phyloP scores from a whole-genome alignment of 768 basidiomycete species.

The Holtermannia corniformis region DNA sequence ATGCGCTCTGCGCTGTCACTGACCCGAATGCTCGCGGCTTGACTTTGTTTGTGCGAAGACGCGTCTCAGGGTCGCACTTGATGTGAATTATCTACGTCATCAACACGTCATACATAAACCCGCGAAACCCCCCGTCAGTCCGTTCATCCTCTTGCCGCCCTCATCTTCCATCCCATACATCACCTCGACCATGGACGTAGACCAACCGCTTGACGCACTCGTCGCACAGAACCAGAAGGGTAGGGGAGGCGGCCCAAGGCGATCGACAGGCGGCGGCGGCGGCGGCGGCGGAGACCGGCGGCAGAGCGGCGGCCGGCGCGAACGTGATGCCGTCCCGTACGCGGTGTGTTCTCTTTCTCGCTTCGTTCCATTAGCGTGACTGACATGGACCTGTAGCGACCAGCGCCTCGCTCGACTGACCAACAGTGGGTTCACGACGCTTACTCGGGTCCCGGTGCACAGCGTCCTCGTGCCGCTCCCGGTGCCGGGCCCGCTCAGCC shows the following conservation, averaged over 20 bases:
- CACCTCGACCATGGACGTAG: constrained; percentile 33
- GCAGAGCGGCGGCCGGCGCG: background rate
- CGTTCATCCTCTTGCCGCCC: too few relatives aligned
- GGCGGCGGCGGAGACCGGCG: background rate
- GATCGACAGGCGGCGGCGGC: background rate
- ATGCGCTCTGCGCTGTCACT: too few relatives aligned
- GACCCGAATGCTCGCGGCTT: too few relatives aligned
- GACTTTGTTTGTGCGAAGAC: too few relatives aligned
- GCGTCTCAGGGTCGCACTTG: too few relatives aligned
- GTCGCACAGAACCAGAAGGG: constrained; percentile 25
- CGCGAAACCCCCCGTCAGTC: too few relatives aligned
- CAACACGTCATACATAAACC: too few relatives aligned
- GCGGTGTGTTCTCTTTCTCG: constrained; percentile 5
- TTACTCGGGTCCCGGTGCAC: constrained; percentile 15
- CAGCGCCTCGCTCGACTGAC: constrained; percentile 34
- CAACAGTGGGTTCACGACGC: constrained; percentile 35
- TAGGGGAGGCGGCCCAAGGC: background rate
- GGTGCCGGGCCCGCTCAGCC: constrained; percentile 23
- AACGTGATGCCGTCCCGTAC: constrained; percentile 9
- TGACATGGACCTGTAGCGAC: constrained; percentile 22
- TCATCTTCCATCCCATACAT: too few relatives aligned
- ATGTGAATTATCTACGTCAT: too few relatives aligned
- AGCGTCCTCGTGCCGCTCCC: constrained; percentile 2
- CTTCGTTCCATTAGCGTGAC: background rate
- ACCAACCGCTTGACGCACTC: constrained; percentile 32